Percentiles rank a stretch among this genome's conserved stretches.
Conservation (phyloP, 176 grass and related monocot genomes). For the Panicum miliaceum region DNA sequence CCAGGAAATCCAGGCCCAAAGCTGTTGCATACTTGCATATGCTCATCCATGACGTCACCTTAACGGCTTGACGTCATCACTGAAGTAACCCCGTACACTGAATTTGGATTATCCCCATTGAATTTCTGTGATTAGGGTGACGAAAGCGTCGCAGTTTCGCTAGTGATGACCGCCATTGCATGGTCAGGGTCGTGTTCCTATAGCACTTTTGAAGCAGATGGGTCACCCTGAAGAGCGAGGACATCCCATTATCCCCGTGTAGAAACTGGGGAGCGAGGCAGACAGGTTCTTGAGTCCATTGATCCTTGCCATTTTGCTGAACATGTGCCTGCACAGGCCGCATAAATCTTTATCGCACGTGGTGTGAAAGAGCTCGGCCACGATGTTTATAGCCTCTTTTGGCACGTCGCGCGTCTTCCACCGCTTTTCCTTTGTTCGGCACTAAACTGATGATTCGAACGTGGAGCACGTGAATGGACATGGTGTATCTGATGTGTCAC, state of each 20-base stretch:
- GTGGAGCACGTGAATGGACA: neutral
- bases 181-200: neutral
- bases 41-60: neutral
- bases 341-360: neutral
- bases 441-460: neutral
- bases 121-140: neutral
- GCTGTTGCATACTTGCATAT: neutral
- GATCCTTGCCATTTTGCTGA: neutral
- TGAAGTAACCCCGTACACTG: neutral
- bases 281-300: neutral
- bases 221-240: neutral
- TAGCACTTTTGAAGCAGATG: neutral
- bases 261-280: neutral
- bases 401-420: neutral
- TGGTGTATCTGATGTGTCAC: neutral
- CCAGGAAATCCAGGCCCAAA: neutral
- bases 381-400: neutral
- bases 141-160: neutral
- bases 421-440: constrained; percentile 1
- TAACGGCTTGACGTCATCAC: neutral
- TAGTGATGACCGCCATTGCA: neutral
- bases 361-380: neutral
- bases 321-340: neutral
- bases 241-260: neutral
- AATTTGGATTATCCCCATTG: neutral